These are phyloP conservation scores for Rhodotorula kratochvilovae DNA, from an alignment of 768 basidiomycete species.

Conservation along the genomic window DNA sequence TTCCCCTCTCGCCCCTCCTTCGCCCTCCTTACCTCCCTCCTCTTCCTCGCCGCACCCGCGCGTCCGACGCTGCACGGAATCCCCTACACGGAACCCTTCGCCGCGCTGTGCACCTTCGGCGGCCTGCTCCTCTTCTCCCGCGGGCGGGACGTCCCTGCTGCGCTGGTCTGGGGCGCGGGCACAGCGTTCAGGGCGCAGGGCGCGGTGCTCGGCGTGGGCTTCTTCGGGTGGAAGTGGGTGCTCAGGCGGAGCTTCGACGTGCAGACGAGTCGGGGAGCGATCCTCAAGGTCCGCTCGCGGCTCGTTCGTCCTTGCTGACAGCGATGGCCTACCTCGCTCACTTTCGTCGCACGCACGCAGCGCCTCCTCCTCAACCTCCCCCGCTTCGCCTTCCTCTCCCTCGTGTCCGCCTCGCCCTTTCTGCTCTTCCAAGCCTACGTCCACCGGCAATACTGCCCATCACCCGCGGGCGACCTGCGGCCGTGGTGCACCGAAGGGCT, in stretches of 20 bases:
- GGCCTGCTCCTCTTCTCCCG: slow-evolving; percentile 50
- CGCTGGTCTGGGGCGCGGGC: slow-evolving; percentile 63
- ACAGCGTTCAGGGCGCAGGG: slow-evolving; percentile 72
- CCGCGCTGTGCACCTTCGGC: slow-evolving; percentile 71
- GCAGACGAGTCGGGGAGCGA: background rate
- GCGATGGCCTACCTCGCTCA: too few species aligned
- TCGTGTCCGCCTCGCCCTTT: slow-evolving; percentile 63
- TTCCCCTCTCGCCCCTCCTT: slow-evolving; percentile 51
- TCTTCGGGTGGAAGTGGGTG: slow-evolving; percentile 68
- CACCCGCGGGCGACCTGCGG: slow-evolving; percentile 2
- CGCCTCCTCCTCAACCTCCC: slow-evolving; percentile 47
- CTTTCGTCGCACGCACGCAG: too few species aligned
- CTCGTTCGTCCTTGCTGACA: too few species aligned
- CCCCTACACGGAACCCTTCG: slow-evolving; percentile 79
- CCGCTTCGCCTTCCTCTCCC: slow-evolving; percentile 51
- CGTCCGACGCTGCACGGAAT: slow-evolving; percentile 68
- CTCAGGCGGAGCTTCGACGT: slow-evolving; percentile 53
- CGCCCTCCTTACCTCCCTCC: slow-evolving; percentile 59
- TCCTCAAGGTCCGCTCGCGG: background rate
- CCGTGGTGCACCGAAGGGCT: slow-evolving; percentile 63
- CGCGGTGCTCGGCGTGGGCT: slow-evolving; percentile 63
- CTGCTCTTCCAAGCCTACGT: slow-evolving; percentile 64
- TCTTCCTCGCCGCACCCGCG: slow-evolving; percentile 76
- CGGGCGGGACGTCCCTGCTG: slow-evolving; percentile 47
- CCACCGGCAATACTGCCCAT: slow-evolving; percentile 63